These are phyloP conservation scores for Colletotrichum liriopes DNA, from an alignment of 2,329 filamentous ascomycete genomes.

Conservation along the genomic window DNA sequence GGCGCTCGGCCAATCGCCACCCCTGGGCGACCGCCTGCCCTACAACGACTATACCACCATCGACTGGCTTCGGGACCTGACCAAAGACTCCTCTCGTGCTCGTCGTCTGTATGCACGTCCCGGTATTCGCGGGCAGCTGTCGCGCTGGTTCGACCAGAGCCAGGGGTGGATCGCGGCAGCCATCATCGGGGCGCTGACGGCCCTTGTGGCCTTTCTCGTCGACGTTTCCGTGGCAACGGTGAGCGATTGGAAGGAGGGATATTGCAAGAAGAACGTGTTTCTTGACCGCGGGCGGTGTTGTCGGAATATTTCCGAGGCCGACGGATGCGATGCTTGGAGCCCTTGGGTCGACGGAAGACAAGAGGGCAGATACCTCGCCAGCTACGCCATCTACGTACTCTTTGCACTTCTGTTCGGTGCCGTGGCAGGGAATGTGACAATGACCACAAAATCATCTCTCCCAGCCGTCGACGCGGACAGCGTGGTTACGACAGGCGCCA, in stretches of 20 bases:
- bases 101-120: constrained; percentile 5
- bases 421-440: constrained; percentile 48
- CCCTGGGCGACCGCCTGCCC: constrained; percentile 67
- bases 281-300: constrained; percentile 67
- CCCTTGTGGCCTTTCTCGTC: constrained; percentile 69
- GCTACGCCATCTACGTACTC: constrained; percentile 48
- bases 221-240: constrained; percentile 69
- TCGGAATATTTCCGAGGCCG: constrained; percentile 35
- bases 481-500: neutral
- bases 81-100: constrained; percentile 67
- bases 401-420: constrained; percentile 48
- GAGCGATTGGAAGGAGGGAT: constrained; percentile 72
- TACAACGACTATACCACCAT: constrained; percentile 76
- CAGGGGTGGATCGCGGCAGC: constrained; percentile 71
- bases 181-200: constrained; percentile 68
- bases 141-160: constrained; percentile 60
- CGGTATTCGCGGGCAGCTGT: constrained; percentile 56
- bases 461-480: constrained; percentile 55
- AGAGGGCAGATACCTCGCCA: constrained; percentile 38
- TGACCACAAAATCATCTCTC: constrained; percentile 60
- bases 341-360: constrained; percentile 54
- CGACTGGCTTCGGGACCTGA: constrained; percentile 74
- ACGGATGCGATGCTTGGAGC: constrained; percentile 57
- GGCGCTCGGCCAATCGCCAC: constrained; percentile 15
- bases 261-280: constrained; percentile 63